These are phyloP conservation scores for Dipodascus albidus DNA, from an alignment of 805 yeast genomes.

Conservation along the genomic window DNA sequence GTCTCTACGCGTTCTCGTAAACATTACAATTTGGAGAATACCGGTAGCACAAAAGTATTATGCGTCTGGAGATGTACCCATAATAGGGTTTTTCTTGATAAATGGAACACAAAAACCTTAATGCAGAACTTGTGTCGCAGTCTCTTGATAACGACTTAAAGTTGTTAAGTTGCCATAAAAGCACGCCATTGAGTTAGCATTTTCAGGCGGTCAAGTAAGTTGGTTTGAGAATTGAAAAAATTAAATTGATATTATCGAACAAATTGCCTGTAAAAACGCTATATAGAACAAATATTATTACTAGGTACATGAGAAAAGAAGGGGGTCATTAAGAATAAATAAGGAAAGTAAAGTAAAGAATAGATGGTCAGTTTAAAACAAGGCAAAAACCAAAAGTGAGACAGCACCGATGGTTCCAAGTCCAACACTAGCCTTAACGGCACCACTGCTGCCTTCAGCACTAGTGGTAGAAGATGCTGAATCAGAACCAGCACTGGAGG, in stretches of 20 bases:
- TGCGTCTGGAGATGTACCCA: not conserved
- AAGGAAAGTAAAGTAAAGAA: not conserved
- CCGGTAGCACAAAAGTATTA: no score
- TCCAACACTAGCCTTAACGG: constrained; percentile 3
- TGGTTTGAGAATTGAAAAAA: no score
- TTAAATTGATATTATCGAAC: no score
- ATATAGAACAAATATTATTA: not conserved
- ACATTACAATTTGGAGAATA: no score
- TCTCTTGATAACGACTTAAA: no score
- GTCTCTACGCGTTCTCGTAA: no score
- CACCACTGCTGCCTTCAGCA: constrained; percentile 2
- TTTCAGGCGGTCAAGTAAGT: no score
- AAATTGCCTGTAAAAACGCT: no score
- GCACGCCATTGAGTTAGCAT: no score
- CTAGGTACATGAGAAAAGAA: not conserved
- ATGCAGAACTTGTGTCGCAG: no score
- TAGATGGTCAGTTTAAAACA: not conserved
- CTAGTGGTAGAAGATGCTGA: constrained; percentile 6
- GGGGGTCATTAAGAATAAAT: not conserved
- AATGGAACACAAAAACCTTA: not conserved
- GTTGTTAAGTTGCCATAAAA: no score
- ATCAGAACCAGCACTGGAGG: constrained; percentile 7
- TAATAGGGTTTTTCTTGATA: not conserved
- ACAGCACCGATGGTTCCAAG: not conserved
- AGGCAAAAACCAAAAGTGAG: not conserved